phyloP scores from a whole-genome alignment of 2,329 filamentous ascomycete species.

The Aurifilum marmelostoma region DNA sequence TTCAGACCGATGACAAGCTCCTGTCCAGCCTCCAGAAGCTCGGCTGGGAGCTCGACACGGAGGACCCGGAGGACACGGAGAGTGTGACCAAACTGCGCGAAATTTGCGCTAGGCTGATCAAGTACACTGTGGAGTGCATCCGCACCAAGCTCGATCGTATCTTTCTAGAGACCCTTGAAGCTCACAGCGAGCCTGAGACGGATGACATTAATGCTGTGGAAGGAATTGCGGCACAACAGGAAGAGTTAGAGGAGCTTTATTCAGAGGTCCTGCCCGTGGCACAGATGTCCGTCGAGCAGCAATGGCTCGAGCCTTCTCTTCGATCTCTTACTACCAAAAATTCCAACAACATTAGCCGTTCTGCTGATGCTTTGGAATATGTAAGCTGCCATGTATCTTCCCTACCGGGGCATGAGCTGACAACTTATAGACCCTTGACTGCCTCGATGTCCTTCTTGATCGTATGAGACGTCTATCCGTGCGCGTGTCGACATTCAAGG shows the following conservation, averaged over 20 bases:
- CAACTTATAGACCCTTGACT: conserved; percentile 50
- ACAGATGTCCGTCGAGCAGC: conserved; percentile 71
- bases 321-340: conserved; percentile 48
- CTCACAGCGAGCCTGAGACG: conserved; percentile 27
- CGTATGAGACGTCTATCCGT: conserved; percentile 47
- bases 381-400: conserved; percentile 43
- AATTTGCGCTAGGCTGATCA: conserved; percentile 60
- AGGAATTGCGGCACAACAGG: conserved; percentile 57
- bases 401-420: conserved; percentile 31
- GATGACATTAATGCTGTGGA: conserved; percentile 36
- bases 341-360: conserved; percentile 48
- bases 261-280: conserved; percentile 70
- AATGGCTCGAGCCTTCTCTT: conserved; percentile 65
- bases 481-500: conserved; percentile 49
- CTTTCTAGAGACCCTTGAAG: conserved; percentile 53
- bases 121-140: conserved; percentile 58
- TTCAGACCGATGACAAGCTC: conserved; percentile 67
- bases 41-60: conserved; percentile 60
- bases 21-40: conserved; percentile 68
- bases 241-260: conserved; percentile 71
- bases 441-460: conserved; percentile 54
- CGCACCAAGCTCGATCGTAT: conserved; percentile 59
- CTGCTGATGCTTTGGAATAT: conserved; percentile 54
- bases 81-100: conserved; percentile 62
- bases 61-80: conserved; percentile 55